Base-by-base conservation (phyloP, 2,329 filamentous ascomycete species). In the Trichoderma atroviride region DNA sequence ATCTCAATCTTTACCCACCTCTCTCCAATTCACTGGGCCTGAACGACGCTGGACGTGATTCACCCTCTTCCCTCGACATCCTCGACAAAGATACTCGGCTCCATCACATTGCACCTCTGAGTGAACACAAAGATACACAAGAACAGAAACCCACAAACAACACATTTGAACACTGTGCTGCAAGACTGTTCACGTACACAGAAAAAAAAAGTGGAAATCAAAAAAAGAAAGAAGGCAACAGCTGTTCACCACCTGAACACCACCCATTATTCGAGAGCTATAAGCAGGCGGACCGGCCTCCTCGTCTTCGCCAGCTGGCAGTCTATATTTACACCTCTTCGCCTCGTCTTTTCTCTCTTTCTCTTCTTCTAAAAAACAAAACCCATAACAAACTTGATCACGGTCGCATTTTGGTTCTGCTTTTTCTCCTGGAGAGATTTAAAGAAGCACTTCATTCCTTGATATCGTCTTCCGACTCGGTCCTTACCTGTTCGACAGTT, bases 31-130 rank as follows among this genome's bases (percentile, higher is more conserved):
- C 67, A 63, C 60, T 24, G 50, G 61, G 68, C 29, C 59, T 67
- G 70, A 71, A 58, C 55, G 22, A 47, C 66, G 70, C 70, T 71
- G 70, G 70, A 66, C 70, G 70, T 71, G 70, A 70, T 70, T 70
- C 69, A 69, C 69, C 53, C 55, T 24, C 19, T 40, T 50, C 63
- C 22, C 50, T 35, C 58, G 63, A 59, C 35, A 67, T 52, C 40
- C 14, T 67, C 68, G 43, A 64, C 53, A 22, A 66, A 55, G 19
- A 59, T 55, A 52, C 55, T 67, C 55, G 31, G 43, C 63, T 7
- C 22, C 10, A 40, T 58, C 16, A n/a, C 40, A 35, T 29, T 11
- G n/a, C 33, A 33, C 27, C 19, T 56, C n/a, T 13, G 13, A 43
- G 27, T 43, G 27, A 27, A 31, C 22, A 56, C 5, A 43, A 27